Evolutionary conservation across 1,139 yeast species (phyloP).

Genomic region (Zygoascus sp.): DNA sequence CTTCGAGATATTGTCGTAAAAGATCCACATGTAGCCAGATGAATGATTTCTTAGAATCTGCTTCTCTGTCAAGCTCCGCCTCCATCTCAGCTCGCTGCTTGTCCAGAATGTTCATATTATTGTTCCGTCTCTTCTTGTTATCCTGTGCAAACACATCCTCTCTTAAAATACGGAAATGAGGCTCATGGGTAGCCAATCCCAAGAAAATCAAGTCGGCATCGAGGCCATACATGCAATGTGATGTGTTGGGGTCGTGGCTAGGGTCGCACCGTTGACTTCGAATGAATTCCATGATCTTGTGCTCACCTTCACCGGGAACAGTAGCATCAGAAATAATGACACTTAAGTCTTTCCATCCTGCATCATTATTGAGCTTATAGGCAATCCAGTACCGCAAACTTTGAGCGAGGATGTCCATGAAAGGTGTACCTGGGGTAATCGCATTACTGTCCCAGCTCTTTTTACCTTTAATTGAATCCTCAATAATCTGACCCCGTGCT

Average conservation of each 20-base stretch:
- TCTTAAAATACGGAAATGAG: constrained; percentile 87
- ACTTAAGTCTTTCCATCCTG: constrained; percentile 84
- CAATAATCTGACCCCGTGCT: constrained; percentile 40
- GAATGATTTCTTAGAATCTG: constrained; percentile 75
- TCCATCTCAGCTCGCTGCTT: constrained; percentile 45
- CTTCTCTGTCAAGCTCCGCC: constrained; percentile 49
- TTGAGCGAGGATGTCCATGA: constrained; percentile 85
- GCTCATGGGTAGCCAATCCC: constrained; percentile 96
- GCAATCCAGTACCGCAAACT: constrained; percentile 87
- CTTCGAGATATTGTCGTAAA: constrained; percentile 78
- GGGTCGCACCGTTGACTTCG: constrained; percentile 74
- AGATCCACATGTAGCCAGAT: constrained; percentile 91
- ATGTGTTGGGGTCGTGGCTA: constrained; percentile 73
- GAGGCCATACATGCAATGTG: constrained; percentile 94
- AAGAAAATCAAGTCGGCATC: constrained; percentile 97
- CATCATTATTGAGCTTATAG: constrained; percentile 82
- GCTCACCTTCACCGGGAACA: constrained; percentile 99
- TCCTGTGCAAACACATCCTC: constrained; percentile 91
- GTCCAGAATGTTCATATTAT: constrained; percentile 19
- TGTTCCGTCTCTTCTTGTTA: constrained; percentile 38
- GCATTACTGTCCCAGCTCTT: constrained; percentile 83
- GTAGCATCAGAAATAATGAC: constrained; percentile 91
- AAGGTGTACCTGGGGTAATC: constrained; percentile 98
- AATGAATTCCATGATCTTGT: constrained; percentile 92
- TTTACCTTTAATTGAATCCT: constrained; percentile 40